A percentile compares a stretch with the other conserved stretches of the same genome.
phyloP scores from a whole-genome alignment of 2,329 filamentous ascomycete species.

The Septoria linicola region DNA sequence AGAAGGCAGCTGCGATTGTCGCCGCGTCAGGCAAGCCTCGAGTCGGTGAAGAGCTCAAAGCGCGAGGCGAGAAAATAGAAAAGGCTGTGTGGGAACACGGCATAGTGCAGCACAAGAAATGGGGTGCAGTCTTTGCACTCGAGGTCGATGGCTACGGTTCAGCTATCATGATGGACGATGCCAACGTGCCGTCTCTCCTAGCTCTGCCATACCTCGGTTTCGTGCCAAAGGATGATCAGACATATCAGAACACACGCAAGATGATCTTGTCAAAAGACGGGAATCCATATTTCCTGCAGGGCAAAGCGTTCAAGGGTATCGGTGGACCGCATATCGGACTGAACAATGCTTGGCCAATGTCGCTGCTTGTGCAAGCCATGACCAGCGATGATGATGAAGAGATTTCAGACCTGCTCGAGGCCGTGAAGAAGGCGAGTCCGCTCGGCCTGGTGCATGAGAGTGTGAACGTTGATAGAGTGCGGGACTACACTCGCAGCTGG shows the following conservation, averaged over 20 bases:
- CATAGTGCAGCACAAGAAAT: conserved; percentile 71
- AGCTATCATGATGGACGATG: conserved; percentile 82
- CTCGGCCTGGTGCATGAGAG: conserved; percentile 90
- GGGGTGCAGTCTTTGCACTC: conserved; percentile 78
- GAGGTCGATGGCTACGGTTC: conserved; percentile 87
- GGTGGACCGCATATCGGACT: conserved; percentile 82
- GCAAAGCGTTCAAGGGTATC: conserved; percentile 77
- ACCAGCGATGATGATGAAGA: conserved; percentile 81
- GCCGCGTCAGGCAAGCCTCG: conserved; percentile 56
- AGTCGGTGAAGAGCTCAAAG: conserved; percentile 51
- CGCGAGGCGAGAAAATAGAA: conserved; percentile 64
- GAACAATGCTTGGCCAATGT: conserved; percentile 96
- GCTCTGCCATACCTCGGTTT: conserved; percentile 79
- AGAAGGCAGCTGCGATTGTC: conserved; percentile 71
- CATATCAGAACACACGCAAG: conserved; percentile 84
- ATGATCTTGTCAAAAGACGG: conserved; percentile 73
- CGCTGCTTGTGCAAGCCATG: conserved; percentile 83
- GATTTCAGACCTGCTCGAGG: conserved; percentile 68
- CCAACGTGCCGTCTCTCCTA: conserved; percentile 79
- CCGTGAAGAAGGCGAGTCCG: conserved; percentile 72
- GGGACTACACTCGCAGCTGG: conserved; percentile 82
- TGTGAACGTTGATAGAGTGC: conserved; percentile 71
- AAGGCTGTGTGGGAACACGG: conserved; percentile 83
- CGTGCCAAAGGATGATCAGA: conserved; percentile 59
- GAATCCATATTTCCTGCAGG: conserved; percentile 86